Percentiles rank a stretch among this genome's conserved stretches.
These are phyloP conservation scores for Fusarium austroafricanum DNA, from an alignment of 2,329 filamentous ascomycete species.

Conservation along the genomic window DNA sequence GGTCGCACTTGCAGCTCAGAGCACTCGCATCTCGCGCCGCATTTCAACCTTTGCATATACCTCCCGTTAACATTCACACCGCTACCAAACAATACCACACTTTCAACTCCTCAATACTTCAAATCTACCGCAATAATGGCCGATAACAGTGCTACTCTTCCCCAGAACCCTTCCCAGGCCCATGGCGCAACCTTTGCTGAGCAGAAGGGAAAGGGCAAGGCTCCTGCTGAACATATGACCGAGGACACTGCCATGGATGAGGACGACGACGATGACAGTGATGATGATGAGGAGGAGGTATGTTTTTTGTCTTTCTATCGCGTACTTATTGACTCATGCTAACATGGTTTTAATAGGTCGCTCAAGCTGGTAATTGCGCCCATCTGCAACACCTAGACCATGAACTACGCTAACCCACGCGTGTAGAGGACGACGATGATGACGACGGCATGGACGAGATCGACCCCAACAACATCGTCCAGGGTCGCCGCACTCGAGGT, in stretches of 20 bases:
- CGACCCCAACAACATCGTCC: slow-evolving; percentile 87
- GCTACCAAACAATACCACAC: slow-evolving; percentile 15
- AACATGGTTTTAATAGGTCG: slow-evolving; percentile 44
- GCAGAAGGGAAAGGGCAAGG: slow-evolving; percentile 91
- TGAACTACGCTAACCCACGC: slow-evolving; percentile 45
- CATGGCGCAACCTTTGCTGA: slow-evolving; percentile 58
- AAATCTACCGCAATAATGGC: slow-evolving; percentile 55
- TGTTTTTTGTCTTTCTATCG: background rate
- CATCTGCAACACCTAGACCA: slow-evolving; percentile 5
- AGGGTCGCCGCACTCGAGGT: slow-evolving; percentile 85
- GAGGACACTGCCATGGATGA: slow-evolving; percentile 78
- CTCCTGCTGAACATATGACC: slow-evolving; percentile 61
- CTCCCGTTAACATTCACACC: slow-evolving; percentile 9
- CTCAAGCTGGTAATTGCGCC: slow-evolving; percentile 47
- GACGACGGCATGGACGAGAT: slow-evolving; percentile 89
- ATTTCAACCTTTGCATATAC: slow-evolving; percentile 38
- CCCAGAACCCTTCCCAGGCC: slow-evolving; percentile 57
- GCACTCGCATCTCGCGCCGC: slow-evolving; percentile 46
- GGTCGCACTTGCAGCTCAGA: slow-evolving; percentile 29
- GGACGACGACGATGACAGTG: slow-evolving; percentile 69
- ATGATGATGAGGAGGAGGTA: slow-evolving; percentile 52
- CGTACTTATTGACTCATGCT: slow-evolving; percentile 28
- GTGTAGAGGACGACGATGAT: slow-evolving; percentile 72
- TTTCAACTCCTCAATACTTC: slow-evolving; percentile 2
- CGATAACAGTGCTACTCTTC: slow-evolving; percentile 62